Evolutionary conservation across 2,329 filamentous ascomycete genomes (phyloP).

Genomic region (Fusarium scirpi): DNA sequence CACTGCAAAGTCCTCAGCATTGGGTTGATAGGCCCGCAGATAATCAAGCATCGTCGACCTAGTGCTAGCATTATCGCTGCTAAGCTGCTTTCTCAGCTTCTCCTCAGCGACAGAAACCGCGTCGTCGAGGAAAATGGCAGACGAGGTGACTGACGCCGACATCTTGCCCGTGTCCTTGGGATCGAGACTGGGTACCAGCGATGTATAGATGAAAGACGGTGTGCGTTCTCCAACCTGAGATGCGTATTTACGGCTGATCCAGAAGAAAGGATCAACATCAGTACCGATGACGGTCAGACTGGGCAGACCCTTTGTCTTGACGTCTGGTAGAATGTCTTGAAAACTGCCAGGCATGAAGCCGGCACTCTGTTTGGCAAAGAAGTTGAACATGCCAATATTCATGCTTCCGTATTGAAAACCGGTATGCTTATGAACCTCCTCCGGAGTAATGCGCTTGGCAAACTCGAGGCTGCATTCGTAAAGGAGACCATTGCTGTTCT

Average conservation of each 20-base stretch:
- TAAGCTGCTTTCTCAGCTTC: constrained; percentile 9
- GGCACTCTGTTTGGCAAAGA: constrained; percentile 10
- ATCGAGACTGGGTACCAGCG: constrained; percentile 4
- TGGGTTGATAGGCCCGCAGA: not conserved
- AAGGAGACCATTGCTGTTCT: constrained; percentile 1
- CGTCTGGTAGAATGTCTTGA: constrained; percentile 4
- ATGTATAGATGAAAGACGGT: constrained; percentile 9
- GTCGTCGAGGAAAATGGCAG: constrained; percentile 9
- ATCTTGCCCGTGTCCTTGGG: not conserved
- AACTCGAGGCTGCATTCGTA: constrained; percentile 7
- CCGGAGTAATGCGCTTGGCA: constrained; percentile 13
- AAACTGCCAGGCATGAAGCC: constrained; percentile 12
- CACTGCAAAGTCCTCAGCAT: not conserved
- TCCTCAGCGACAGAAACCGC: not conserved
- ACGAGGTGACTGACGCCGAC: constrained; percentile 1
- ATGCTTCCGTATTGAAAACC: constrained; percentile 11
- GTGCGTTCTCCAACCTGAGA: constrained; percentile 3
- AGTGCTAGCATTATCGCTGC: not conserved
- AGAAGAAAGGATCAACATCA: constrained; percentile 14
- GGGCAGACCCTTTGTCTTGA: constrained; percentile 3
- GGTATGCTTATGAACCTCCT: constrained; percentile 9
- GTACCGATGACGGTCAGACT: constrained; percentile 8
- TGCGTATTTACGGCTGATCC: constrained; percentile 16
- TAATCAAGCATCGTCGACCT: constrained; percentile 9
- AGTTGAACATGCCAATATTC: constrained; percentile 13